phyloP scores from a whole-genome alignment of 2,329 filamentous ascomycete species.

The Sclerotinia borealis region DNA sequence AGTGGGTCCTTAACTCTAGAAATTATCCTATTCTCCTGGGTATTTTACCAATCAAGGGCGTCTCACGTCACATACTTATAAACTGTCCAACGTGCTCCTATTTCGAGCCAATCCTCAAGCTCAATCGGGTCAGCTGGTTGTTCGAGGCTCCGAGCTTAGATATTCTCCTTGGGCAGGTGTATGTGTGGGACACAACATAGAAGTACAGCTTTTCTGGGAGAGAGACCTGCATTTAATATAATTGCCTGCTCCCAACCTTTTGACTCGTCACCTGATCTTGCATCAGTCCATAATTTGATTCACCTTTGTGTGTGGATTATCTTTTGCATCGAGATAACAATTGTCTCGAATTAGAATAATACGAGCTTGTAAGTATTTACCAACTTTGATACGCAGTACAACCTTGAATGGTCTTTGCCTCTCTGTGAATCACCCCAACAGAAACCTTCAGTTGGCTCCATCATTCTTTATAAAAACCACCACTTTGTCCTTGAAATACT shows the following conservation, averaged over 20 bases:
- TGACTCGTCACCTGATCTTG: conserved; percentile 12
- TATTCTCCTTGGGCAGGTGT: conserved; percentile 3
- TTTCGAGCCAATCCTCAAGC: conserved; percentile 3
- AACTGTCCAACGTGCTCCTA: conserved; percentile 11
- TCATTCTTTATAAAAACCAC: conserved; percentile 5
- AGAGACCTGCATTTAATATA: conserved; percentile 12
- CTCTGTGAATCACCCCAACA: not conserved
- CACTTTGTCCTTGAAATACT: not conserved
- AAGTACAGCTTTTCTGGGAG: conserved; percentile 10
- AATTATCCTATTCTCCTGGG: not conserved
- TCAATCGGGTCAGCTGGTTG: conserved; percentile 11
- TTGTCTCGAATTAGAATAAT: conserved; percentile 3
- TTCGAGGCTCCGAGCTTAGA: conserved; percentile 11
- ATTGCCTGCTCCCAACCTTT: not conserved
- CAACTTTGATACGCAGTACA: conserved; percentile 8
- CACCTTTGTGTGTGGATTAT: conserved; percentile 1
- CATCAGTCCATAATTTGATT: conserved; percentile 2
- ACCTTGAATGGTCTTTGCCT: not conserved
- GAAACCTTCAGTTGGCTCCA: not conserved
- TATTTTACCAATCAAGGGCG: conserved; percentile 6
- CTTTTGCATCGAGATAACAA: conserved; percentile 3
- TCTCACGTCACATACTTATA: conserved; percentile 14
- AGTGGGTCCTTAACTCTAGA: not conserved
- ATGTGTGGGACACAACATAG: conserved; percentile 8
- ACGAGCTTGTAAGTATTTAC: conserved; percentile 5